Conservation (phyloP, 768 basidiomycete genomes). For the Psilocybe cubensis region DNA sequence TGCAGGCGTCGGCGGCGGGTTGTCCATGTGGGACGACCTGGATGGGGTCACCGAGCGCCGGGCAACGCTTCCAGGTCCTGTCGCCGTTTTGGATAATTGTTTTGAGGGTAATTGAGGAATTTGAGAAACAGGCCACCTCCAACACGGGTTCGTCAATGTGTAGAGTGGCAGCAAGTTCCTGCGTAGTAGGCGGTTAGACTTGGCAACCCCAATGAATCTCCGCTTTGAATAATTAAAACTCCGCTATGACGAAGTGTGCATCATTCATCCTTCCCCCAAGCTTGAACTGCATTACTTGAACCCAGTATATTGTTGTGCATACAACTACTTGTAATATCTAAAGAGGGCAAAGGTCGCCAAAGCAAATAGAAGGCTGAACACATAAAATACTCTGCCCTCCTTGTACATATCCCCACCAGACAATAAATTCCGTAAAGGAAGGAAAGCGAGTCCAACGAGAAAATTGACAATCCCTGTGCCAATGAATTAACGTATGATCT, state of each 20-base stretch:
- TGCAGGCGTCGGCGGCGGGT: conserved; percentile 76
- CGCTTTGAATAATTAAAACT: conserved; percentile 33
- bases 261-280: background rate
- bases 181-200: conserved; percentile 25
- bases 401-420: conserved; percentile 61
- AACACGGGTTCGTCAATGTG: conserved; percentile 46
- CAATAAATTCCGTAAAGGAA: conserved; percentile 80
- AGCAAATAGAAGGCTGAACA: conserved; percentile 70
- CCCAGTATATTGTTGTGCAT: background rate
- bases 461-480: conserved; percentile 84
- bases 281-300: background rate
- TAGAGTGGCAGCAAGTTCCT: conserved; percentile 40
- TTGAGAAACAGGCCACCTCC: conserved; percentile 43
- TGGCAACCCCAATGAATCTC: conserved; percentile 32
- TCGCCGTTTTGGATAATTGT: conserved; percentile 67
- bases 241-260: conserved; percentile 13
- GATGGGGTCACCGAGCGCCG: conserved; percentile 76
- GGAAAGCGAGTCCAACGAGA: conserved; percentile 79
- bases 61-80: conserved; percentile 67
- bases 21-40: conserved; percentile 89
- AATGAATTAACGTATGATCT: background rate
- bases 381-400: conserved; percentile 88
- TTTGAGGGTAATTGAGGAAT: conserved; percentile 41
- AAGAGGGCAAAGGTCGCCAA: conserved; percentile 39
- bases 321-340: conserved; percentile 36